These are phyloP conservation scores for Ceratobasidium sp. DNA, from an alignment of 1,284 basidiomycete genomes.

Conservation along the genomic window DNA sequence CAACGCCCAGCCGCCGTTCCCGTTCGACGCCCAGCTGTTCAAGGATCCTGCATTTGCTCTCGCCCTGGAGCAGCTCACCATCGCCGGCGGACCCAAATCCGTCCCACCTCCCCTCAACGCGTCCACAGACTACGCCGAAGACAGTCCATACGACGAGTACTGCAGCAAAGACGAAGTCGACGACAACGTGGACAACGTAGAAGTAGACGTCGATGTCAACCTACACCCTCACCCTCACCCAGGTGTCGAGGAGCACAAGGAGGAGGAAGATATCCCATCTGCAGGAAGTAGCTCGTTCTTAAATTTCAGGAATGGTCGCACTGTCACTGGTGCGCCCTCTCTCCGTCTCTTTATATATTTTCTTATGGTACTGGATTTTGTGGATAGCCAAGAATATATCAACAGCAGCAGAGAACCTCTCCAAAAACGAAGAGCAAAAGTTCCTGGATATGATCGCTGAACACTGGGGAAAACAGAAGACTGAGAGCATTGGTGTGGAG, in stretches of 20 bases:
- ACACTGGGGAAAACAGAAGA: conserved; percentile 90
- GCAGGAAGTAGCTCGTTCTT: conserved; percentile 68
- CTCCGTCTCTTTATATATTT: no score
- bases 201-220: conserved; percentile 52
- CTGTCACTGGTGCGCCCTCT: conserved; percentile 76
- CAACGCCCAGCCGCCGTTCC: conserved; percentile 72
- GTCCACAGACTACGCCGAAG: conserved; percentile 36
- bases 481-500: conserved; percentile 71
- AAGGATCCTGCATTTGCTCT: conserved; percentile 65
- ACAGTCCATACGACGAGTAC: conserved; percentile 58
- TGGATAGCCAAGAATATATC: conserved; percentile 79
- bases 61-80: conserved; percentile 65
- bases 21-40: conserved; percentile 67
- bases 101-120: conserved; percentile 49
- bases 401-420: conserved; percentile 97
- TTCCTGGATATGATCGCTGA: conserved; percentile 99
- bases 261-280: conserved; percentile 57
- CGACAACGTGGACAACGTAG: conserved; percentile 58
- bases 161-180: conserved; percentile 62
- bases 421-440: conserved; percentile 98
- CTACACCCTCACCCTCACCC: conserved; percentile 46
- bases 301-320: conserved; percentile 79
- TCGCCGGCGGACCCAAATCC: conserved; percentile 54
- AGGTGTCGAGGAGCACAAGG: conserved; percentile 65
- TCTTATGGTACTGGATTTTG: conserved; percentile 63